Base-by-base conservation (phyloP, 345 rosid genomes). In the Cardamine occulta region DNA sequence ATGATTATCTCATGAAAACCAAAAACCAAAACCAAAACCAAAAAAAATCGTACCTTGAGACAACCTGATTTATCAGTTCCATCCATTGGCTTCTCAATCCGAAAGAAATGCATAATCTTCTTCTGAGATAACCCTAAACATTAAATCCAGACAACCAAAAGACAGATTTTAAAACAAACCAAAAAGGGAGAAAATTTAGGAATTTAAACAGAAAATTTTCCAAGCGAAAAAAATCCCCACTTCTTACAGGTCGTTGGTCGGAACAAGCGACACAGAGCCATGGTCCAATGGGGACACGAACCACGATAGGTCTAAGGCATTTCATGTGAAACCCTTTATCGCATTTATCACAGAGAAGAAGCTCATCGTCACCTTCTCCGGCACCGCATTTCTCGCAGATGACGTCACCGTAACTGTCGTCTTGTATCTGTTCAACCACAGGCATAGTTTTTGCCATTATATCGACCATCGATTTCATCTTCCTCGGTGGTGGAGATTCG, bases 251-350 rank as follows among this genome's bases (percentile, higher is more conserved):
- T 80, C 88, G 81, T 62, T 84, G 87, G 75, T 86, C 91, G 51
- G 89, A 85, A 74, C 97, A 90, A 73, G 71, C 81, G 57, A 77
- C 78, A 76, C 97, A 93, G 21, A 87, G 76, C 97, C 97, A 90
- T 19, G 96, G 68, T 64, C 97, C 97, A 53, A 84, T 82, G 28
- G 96, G 97, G 59, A 93, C 85, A 61, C 91, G 87, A 56, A 63
- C 96, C 17, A 93, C 88, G 56, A 93, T 93, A 54, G 97, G 97
- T 67, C 94, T 74, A 74, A 93, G 75, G 74, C 97, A 90, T 72
- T 86, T 88, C 96, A 93, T 90, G 74, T 93, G 97, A 45, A 83
- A 93, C n/a, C 98, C 98, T 63, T 73, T 80, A 17, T 93, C 95
- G 72, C 98, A 93, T 85, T 87, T 90, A 14, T 93, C 96, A 40